These are phyloP conservation scores for Fusarium luffae DNA, from an alignment of 2,329 filamentous ascomycete genomes.

Conservation along the genomic window DNA sequence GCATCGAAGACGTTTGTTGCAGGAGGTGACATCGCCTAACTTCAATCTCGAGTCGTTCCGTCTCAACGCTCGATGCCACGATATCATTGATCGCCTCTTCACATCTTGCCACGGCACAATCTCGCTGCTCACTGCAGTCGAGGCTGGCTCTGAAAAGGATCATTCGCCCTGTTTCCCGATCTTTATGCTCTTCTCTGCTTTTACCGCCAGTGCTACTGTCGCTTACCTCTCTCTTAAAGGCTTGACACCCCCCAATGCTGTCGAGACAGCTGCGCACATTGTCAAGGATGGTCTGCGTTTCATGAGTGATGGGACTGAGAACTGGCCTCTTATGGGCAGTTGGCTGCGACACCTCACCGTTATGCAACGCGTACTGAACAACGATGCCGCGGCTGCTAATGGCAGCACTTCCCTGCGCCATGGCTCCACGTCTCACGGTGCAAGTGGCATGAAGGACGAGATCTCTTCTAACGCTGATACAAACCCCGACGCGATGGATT, in stretches of 20 bases:
- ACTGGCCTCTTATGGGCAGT: conserved; percentile 68
- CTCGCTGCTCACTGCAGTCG: conserved; percentile 65
- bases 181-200: conserved; percentile 72
- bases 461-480: conserved; percentile 65
- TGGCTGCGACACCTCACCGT: conserved; percentile 70
- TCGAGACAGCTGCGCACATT: conserved; percentile 67
- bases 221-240: conserved; percentile 72
- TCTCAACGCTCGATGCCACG: conserved; percentile 60
- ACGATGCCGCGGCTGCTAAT: conserved; percentile 56
- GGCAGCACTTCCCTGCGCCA: conserved; percentile 49
- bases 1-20: conserved; percentile 68
- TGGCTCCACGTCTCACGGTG: conserved; percentile 46
- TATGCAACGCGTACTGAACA: conserved; percentile 70
- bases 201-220: conserved; percentile 69
- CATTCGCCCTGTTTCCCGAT: conserved; percentile 70
- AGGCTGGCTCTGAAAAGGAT: conserved; percentile 68
- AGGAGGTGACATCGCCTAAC: conserved; percentile 64
- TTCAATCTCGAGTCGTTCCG: conserved; percentile 67
- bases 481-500: conserved; percentile 68
- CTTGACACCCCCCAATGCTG: conserved; percentile 65
- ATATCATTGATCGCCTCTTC: conserved; percentile 67
- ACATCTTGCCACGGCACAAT: conserved; percentile 69
- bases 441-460: conserved; percentile 63
- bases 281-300: conserved; percentile 69
- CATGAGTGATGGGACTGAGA: conserved; percentile 68